Conservation (phyloP, 495 filamentous ascomycete species). For the Hypoxylon fuscum region DNA sequence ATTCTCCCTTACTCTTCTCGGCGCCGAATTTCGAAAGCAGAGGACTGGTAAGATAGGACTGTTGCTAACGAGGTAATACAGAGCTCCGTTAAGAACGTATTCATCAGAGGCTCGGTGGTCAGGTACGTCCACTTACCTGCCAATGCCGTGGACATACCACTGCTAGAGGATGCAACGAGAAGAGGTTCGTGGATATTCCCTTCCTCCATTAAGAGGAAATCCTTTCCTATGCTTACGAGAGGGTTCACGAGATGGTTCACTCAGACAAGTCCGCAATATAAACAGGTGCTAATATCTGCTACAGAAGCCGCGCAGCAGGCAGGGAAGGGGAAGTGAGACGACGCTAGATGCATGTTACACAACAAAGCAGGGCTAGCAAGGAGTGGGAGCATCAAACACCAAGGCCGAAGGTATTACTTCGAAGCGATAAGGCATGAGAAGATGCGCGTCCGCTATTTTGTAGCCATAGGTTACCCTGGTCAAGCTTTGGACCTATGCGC, state of each 20-base stretch:
- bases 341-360: neutral
- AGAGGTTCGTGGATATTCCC: slow-evolving; percentile 73
- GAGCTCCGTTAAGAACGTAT: slow-evolving; percentile 95
- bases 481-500: no score
- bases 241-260: neutral
- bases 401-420: neutral
- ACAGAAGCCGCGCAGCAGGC: slow-evolving; percentile 56
- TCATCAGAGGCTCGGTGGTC: slow-evolving; percentile 95
- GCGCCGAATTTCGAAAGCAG: no score
- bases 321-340: slow-evolving; percentile 50
- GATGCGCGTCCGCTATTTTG: no score
- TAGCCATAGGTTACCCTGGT: no score
- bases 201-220: no score
- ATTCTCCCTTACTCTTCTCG: no score
- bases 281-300: slow-evolving; percentile 17
- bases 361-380: neutral
- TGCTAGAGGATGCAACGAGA: slow-evolving; percentile 95
- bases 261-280: no score
- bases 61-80: slow-evolving; percentile 25
- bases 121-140: slow-evolving; percentile 92
- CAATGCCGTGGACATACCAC: slow-evolving; percentile 84
- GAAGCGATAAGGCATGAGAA: no score
- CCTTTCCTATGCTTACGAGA: neutral
- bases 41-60: neutral
- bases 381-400: neutral